phyloP scores from a whole-genome alignment of 2,329 filamentous ascomycete genomes.

The Ophiostoma tasmaniense region DNA sequence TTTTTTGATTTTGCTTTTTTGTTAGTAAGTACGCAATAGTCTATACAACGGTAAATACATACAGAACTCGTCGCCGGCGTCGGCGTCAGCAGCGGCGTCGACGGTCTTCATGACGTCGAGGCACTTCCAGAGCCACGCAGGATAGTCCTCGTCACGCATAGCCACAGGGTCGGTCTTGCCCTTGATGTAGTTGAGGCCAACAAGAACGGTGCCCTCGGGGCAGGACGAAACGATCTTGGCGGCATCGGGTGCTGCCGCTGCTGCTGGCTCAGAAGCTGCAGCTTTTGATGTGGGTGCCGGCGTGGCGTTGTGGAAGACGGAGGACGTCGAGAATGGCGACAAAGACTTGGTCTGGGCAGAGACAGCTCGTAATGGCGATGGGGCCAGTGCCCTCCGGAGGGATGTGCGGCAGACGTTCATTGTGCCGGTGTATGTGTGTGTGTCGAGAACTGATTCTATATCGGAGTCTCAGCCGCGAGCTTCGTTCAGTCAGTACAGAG shows the following conservation, averaged over 20 bases:
- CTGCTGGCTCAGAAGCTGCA: constrained; percentile 10
- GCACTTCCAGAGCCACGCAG: constrained; percentile 70
- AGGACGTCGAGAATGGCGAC: constrained; percentile 30
- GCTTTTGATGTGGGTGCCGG: constrained; percentile 23
- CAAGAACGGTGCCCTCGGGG: constrained; percentile 59
- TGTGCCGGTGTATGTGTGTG: constrained; percentile 20
- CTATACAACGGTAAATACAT: constrained; percentile 30
- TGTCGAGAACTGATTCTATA: neutral
- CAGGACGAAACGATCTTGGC: constrained; percentile 40
- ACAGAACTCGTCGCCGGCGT: constrained; percentile 72
- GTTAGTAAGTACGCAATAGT: neutral
- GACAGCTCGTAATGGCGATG: constrained; percentile 18
- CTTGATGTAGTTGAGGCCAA: constrained; percentile 71
- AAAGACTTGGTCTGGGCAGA: constrained; percentile 24
- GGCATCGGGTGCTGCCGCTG: constrained; percentile 24
- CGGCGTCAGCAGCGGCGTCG: constrained; percentile 37
- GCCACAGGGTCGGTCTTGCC: constrained; percentile 65
- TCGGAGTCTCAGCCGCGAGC: neutral
- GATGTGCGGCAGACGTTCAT: constrained; percentile 41
- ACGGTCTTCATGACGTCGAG: constrained; percentile 53
- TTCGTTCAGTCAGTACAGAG: neutral
- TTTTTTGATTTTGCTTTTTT: constrained; percentile 72
- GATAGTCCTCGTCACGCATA: constrained; percentile 66
- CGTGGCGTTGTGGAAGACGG: constrained; percentile 23
- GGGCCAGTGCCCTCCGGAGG: constrained; percentile 38